Evolutionary conservation across 176 grass and related monocot species (phyloP).

Genomic region (Hordeum vulgare): DNA sequence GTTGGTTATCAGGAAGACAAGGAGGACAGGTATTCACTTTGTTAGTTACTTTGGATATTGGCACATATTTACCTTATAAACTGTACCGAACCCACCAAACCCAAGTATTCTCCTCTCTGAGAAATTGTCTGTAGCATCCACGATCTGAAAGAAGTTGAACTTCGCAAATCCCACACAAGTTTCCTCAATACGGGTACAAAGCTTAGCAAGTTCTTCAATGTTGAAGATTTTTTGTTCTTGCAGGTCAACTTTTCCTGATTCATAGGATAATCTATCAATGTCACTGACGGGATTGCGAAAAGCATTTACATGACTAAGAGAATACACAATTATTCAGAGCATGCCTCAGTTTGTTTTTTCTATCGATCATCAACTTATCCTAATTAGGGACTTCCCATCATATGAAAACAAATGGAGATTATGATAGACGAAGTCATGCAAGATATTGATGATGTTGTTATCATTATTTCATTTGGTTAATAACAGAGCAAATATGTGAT

Average conservation of each 20-base stretch:
- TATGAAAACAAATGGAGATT: neutral
- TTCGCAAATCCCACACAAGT: slow-evolving; percentile 17
- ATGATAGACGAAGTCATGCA: neutral
- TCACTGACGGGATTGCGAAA: neutral
- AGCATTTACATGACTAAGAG: neutral
- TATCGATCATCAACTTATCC: neutral
- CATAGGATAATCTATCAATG: neutral
- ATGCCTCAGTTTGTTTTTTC: neutral
- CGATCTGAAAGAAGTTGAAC: slow-evolving; percentile 23
- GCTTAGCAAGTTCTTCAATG: neutral
- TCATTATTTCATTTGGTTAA: neutral
- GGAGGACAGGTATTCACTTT: neutral
- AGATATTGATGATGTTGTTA: neutral
- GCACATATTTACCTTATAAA: slow-evolving; percentile 39
- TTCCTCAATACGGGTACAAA: slow-evolving; percentile 18
- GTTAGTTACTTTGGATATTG: neutral
- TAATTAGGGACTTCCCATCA: neutral
- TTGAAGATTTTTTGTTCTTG: slow-evolving; percentile 21
- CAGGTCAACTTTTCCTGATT: slow-evolving; percentile 8
- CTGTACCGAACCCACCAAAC: slow-evolving; percentile 14
- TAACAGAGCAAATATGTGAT: neutral
- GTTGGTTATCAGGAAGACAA: neutral
- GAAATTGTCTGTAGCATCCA: slow-evolving; percentile 35
- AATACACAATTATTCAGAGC: neutral
- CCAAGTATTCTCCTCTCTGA: slow-evolving; percentile 7